Base-by-base conservation (phyloP, 2,329 filamentous ascomycete species). In the Madurella mycetomatis region DNA sequence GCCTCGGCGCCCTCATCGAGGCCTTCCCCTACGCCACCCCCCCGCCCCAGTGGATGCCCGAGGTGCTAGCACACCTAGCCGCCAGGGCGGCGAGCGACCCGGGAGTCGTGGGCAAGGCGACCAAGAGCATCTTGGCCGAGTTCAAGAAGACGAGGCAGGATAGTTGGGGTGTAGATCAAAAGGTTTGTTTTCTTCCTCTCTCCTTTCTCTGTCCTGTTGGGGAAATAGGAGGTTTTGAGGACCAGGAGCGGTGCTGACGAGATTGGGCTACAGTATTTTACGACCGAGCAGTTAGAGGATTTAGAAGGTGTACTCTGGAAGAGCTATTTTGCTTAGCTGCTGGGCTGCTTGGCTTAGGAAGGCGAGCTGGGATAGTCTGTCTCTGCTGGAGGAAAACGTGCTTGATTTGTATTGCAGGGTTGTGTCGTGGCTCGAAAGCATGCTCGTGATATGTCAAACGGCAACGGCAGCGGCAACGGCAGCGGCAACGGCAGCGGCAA, bases 71-170 rank as follows among this genome's bases (percentile, higher is more conserved):
- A 11, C 87, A 86, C 11, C 73, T 99, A 60, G 95, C 92, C 5
- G 84, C 87, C 37, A 86, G 87, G 62, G 92, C 95, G 9, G 91
- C 92, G 1, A 89, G 84, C 45, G 94, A 99, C 66, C 85, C 90
- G 0, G 94, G 94, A 0, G 86, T 95, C 55, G 92, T 99, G 51
- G 94, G 94, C 2, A 96, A 95, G 73, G 94, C 92, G 56, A 95
- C 95, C 11, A 99, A 99, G 80, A 82, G 81, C 16, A 92, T 96
- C 37, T 76, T 99, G 61, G 91, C 91, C 57, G 95, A 99, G 66
- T 99, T 99, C 79, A 99, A 99, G 77, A 99, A 99, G 82, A 99
- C 94, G 44, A 85, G 94, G 69, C 94, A 99, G 72, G 94, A 99
- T 76, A 99, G 92, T 62, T 99, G 94, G 94, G 87, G 87, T 65